Percentiles rank a stretch among this genome's conserved stretches.
These are phyloP conservation scores for Trichoderma gracile DNA, from an alignment of 2,329 filamentous ascomycete genomes.

Conservation along the genomic window DNA sequence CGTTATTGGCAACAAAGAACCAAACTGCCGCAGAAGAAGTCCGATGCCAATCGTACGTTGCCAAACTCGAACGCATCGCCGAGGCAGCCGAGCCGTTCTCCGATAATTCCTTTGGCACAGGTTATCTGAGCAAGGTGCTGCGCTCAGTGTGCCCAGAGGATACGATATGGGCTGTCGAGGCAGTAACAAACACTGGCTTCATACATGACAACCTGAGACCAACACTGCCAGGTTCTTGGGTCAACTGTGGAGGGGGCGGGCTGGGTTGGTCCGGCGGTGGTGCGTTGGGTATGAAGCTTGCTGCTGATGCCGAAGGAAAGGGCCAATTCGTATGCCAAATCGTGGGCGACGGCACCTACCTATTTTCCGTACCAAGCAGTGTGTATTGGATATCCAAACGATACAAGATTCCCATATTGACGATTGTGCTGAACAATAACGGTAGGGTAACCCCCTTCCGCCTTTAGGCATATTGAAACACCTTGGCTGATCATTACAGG, in stretches of 20 bases:
- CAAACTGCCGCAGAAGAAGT: neutral
- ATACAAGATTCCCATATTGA: neutral
- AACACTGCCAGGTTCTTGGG: neutral
- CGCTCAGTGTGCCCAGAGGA: neutral
- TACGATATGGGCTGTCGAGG: slow-evolving; percentile 6
- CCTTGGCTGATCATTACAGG: neutral
- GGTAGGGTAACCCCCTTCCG: neutral
- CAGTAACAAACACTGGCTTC: slow-evolving; percentile 3
- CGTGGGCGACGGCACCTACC: neutral
- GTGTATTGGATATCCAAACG: slow-evolving; percentile 4
- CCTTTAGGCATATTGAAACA: too few relatives aligned
- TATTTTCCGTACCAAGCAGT: neutral
- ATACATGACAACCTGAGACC: neutral
- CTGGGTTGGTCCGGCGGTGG: slow-evolving; percentile 8
- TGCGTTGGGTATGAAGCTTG: neutral
- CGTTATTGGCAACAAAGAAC: neutral
- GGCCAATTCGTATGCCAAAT: neutral
- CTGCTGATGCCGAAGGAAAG: slow-evolving; percentile 1
- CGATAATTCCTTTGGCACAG: neutral
- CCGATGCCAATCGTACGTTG: neutral
- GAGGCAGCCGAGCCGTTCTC: neutral
- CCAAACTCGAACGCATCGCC: neutral
- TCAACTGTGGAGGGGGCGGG: neutral
- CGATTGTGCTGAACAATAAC: neutral
- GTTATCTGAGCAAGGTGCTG: neutral